phyloP scores from a whole-genome alignment of 2,329 filamentous ascomycete genomes.

The Alternaria dauci region DNA sequence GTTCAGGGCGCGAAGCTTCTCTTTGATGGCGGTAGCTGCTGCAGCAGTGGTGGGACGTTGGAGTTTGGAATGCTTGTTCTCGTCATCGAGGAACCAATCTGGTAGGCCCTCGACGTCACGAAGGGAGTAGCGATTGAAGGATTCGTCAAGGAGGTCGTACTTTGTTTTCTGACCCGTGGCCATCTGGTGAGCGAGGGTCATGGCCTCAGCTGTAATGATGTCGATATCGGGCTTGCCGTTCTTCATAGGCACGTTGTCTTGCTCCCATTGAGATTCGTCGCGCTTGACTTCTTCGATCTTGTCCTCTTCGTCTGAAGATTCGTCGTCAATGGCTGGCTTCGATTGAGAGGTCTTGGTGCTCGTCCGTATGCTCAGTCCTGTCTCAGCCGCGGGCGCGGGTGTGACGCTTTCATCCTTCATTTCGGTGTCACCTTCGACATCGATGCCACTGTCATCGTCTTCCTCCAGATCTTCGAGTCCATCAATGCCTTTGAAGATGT shows the following conservation, averaged over 20 bases:
- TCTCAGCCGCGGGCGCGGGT: slow-evolving; percentile 20
- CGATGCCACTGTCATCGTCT: slow-evolving; percentile 51
- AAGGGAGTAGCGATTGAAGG: slow-evolving; percentile 91
- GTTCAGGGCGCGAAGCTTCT: slow-evolving; percentile 91
- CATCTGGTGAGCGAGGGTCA: slow-evolving; percentile 93
- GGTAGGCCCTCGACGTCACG: slow-evolving; percentile 90
- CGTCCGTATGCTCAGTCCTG: slow-evolving; percentile 25
- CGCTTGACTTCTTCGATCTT: slow-evolving; percentile 71
- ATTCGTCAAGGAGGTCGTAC: slow-evolving; percentile 84
- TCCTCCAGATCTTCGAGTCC: slow-evolving; percentile 68
- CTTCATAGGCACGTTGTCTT: slow-evolving; percentile 67
- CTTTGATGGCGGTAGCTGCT: slow-evolving; percentile 89
- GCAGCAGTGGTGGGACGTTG: slow-evolving; percentile 92
- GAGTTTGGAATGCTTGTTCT: slow-evolving; percentile 80
- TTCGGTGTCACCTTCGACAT: slow-evolving; percentile 48
- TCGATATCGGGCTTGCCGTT: slow-evolving; percentile 83
- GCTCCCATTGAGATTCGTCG: slow-evolving; percentile 70
- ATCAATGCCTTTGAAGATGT: slow-evolving; percentile 87
- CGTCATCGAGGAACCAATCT: slow-evolving; percentile 98
- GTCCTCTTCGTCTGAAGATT: slow-evolving; percentile 49
- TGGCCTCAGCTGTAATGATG: slow-evolving; percentile 98
- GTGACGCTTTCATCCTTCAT: slow-evolving; percentile 22
- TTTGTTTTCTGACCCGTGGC: slow-evolving; percentile 84
- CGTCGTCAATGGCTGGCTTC: slow-evolving; percentile 40
- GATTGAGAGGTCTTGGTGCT: slow-evolving; percentile 28